These are phyloP conservation scores for Lasiosphaeria hispida DNA, from an alignment of 495 filamentous ascomycete genomes.

Conservation along the genomic window DNA sequence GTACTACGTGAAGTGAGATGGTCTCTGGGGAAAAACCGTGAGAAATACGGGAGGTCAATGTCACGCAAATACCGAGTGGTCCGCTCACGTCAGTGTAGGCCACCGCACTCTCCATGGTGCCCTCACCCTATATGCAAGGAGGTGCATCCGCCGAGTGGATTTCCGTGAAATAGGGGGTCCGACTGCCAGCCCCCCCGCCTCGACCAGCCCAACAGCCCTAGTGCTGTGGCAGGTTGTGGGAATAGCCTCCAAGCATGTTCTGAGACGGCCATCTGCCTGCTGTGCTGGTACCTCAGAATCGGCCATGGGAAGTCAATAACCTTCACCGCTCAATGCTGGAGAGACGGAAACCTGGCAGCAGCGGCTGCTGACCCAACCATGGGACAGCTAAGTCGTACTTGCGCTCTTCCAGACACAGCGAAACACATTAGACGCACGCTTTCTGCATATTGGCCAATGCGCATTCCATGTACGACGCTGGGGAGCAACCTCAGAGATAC, in stretches of 20 bases:
- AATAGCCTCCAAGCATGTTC: slow-evolving; percentile 23
- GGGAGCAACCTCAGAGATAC: neutral
- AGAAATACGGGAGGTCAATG: too few species aligned
- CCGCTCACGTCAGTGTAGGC: neutral
- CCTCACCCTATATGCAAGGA: slow-evolving; percentile 12
- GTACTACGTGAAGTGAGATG: too few species aligned
- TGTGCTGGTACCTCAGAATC: slow-evolving; percentile 9
- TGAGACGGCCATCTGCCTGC: neutral
- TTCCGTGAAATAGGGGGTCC: slow-evolving; percentile 4
- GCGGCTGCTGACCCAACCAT: slow-evolving; percentile 21
- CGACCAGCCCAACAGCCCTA: neutral
- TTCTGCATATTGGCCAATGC: slow-evolving; percentile 17
- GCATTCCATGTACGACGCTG: slow-evolving; percentile 5
- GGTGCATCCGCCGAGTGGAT: slow-evolving; percentile 14
- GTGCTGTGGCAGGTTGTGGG: slow-evolving; percentile 13
- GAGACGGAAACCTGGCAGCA: neutral
- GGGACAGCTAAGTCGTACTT: slow-evolving; percentile 12
- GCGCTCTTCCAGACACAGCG: slow-evolving; percentile 6
- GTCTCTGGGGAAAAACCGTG: too few species aligned
- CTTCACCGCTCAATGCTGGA: slow-evolving; percentile 24
- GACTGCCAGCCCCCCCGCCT: neutral
- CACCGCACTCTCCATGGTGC: neutral
- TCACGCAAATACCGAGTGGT: slow-evolving; percentile 1
- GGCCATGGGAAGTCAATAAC: slow-evolving; percentile 8
- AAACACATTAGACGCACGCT: slow-evolving; percentile 22